Evolutionary conservation across 2,329 filamentous ascomycete species (phyloP), one percentile per base, ranked within the genome.

Genomic region (Plectosphaerella plurivora): DNA sequence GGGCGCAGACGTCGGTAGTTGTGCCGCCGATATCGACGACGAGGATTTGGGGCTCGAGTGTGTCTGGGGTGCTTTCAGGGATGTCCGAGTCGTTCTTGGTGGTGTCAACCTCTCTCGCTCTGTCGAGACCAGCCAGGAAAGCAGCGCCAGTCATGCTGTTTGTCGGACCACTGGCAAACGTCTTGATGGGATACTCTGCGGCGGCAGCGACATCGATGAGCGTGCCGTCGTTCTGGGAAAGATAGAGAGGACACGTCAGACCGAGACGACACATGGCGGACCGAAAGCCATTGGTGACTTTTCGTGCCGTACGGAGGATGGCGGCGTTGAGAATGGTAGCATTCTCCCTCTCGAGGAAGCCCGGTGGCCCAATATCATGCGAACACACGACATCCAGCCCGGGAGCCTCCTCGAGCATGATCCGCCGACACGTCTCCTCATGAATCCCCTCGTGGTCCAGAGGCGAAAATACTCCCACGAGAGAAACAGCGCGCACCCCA

Each of bases 21-120:
- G 82, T 85, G 15, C 82, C 82, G 8, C 82, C 82, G 25, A 85
- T 75, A 57, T 85, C 82, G 2, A 83, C 73, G 0, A 83, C 79
- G 44, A 83, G 58, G 1, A 72, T 47, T 37, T 71, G 69, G 1
- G 67, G 65, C 20, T 63, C 57, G 14, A 33, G 49, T 0, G 24
- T 47, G 12, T 45, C 35, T 47, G 25, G 15, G 42, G 45, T 1
- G 5, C 60, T 50, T 7, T 20, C 20, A 2, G 37, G 11, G 7
- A 7, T n/a, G 11, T 37, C 35, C 15, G 37, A 15, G 15, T 41
- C 37, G 37, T 15, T 37, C 11, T 11, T 4, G 41, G 11, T 18
- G 14, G 7, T 37, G 35, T 54, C 41, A 12, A 42, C 16, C 3
- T 49, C 28, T 45, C 9, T 50, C 2, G 53, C 55, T 24, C 69